Evolutionary conservation across 352 stramenopile genomes (phyloP).

Genomic region (Globisporangium apiculatum): DNA sequence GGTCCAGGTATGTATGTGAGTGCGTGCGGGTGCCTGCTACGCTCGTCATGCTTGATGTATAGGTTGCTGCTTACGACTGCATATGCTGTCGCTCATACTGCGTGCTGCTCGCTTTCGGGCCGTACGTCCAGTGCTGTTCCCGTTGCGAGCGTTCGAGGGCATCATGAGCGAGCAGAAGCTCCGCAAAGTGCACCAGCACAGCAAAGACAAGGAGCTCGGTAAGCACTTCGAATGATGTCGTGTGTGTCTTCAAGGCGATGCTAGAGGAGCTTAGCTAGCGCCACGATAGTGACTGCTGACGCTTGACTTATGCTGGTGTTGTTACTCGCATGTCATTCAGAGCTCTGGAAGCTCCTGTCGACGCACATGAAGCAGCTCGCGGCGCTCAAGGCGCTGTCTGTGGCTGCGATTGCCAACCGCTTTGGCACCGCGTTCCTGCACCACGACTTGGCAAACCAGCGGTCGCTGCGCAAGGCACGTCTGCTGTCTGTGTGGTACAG

Average conservation of each 20-base stretch:
- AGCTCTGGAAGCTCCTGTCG: conserved; percentile 65
- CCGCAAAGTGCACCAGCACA: conserved; percentile 64
- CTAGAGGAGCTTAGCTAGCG: too few relatives aligned
- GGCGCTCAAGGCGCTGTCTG: conserved; percentile 29
- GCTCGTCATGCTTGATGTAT: background rate
- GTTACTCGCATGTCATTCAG: conserved; percentile 14
- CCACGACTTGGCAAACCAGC: conserved; percentile 46
- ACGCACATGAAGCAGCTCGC: conserved; percentile 51
- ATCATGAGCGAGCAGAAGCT: conserved; percentile 80
- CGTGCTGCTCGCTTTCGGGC: too few relatives aligned
- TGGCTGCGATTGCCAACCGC: conserved; percentile 27
- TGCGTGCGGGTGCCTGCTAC: background rate
- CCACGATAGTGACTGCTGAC: too few relatives aligned
- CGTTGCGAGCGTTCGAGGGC: conserved; percentile 62
- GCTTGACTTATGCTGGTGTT: too few relatives aligned
- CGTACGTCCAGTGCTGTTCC: conserved; percentile 44
- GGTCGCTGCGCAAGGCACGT: conserved; percentile 60
- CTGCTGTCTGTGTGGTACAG: too few relatives aligned
- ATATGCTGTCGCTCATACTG: too few relatives aligned
- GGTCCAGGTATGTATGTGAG: conserved; percentile 29
- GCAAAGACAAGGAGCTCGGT: conserved; percentile 68
- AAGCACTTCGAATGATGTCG: background rate
- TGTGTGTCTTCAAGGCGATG: too few relatives aligned
- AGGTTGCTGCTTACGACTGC: too few relatives aligned
- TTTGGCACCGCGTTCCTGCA: conserved; percentile 48